Evolutionary conservation across 495 filamentous ascomycete genomes (phyloP), one percentile per base, ranked within the genome.

Genomic region (Trichoderma orchidacearum): DNA sequence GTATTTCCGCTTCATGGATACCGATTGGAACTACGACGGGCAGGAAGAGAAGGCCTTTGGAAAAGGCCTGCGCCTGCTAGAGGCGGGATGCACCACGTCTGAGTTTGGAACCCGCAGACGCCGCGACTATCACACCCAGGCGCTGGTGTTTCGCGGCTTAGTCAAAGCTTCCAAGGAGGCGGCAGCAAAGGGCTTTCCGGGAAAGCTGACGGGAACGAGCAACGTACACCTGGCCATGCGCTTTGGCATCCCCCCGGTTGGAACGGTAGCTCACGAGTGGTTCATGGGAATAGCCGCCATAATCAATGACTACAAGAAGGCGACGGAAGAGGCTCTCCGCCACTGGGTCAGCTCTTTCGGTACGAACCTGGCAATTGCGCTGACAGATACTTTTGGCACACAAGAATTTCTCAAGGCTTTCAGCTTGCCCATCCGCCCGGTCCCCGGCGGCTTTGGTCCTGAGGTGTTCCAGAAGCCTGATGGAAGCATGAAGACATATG

Each of bases 351-450:
- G 81, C 12, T 95, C 89, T 60, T 98, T 95, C 62, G 93, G 92
- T 0, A 84, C 90, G 2, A 86, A 93, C 9, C 83, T 98, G 15
- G 84, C 86, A 5, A 93, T 98, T 59, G 90, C 94, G 3, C 70
- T 98, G 53, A 97, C 93, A n/a, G 93, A 98, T 72, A 98, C 93
- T 2, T 98, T 96, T 63, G 93, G 93, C 35, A 97, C 93, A 2
- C 87, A 89, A 0, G 81, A 83, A 28, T 98, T 98, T 71, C 76
- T 98, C 11, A 81, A 81, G 51, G 83, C 90, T 0, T 98, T 98
- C 72, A 76, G 78, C 60, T 80, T 85, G 64, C 80, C 82, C 0
- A 57, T 75, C n/a, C 62, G 60, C 41, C 57, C 64, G 34, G 59
- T 73, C 8, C 71, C 61, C 1, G 59, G 53, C 30, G 32, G 30